phyloP scores from a whole-genome alignment of 208 protist genomes.

The Crithidia fasciculata region DNA sequence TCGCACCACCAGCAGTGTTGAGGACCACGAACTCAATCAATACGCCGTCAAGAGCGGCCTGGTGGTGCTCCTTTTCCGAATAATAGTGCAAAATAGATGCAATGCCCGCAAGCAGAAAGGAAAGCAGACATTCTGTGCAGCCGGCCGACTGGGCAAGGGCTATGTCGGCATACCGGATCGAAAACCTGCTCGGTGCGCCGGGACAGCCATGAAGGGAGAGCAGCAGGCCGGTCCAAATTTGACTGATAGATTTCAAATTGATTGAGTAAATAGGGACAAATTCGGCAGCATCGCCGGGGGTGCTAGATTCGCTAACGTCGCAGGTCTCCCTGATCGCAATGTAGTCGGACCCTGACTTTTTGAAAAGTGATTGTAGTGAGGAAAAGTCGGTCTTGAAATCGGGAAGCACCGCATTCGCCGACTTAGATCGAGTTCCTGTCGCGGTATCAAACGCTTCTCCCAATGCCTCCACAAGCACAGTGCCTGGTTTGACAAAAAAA shows the following conservation, averaged over 20 bases:
- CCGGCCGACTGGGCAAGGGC: slow-evolving; percentile 35
- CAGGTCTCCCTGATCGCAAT: slow-evolving; percentile 21
- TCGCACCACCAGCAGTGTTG: slow-evolving; percentile 22
- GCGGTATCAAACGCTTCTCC: background rate
- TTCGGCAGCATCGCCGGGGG: background rate
- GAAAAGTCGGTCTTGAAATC: slow-evolving; percentile 29
- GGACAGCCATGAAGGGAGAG: slow-evolving; percentile 21
- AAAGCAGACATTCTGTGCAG: slow-evolving; percentile 54
- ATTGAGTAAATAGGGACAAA: slow-evolving; percentile 12
- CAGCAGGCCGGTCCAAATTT: slow-evolving; percentile 36
- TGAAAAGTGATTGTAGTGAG: slow-evolving; percentile 16
- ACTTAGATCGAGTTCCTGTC: slow-evolving; percentile 13
- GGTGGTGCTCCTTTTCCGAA: slow-evolving; percentile 16
- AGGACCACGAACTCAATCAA: slow-evolving; percentile 46
- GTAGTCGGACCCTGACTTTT: slow-evolving; percentile 16
- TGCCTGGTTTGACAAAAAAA: slow-evolving; percentile 53
- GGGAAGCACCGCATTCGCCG: slow-evolving; percentile 22
- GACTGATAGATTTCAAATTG: slow-evolving; percentile 14
- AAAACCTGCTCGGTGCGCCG: slow-evolving; percentile 17
- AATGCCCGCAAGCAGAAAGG: slow-evolving; percentile 42
- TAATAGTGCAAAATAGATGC: slow-evolving; percentile 44
- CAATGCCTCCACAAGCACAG: slow-evolving; percentile 6
- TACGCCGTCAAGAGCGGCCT: slow-evolving; percentile 21
- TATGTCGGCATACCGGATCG: slow-evolving; percentile 49
- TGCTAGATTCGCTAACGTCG: background rate